Evolutionary conservation across 2,329 filamentous ascomycete genomes (phyloP), one percentile per base, ranked within the genome.

Genomic region (Stachybotrys elegans): DNA sequence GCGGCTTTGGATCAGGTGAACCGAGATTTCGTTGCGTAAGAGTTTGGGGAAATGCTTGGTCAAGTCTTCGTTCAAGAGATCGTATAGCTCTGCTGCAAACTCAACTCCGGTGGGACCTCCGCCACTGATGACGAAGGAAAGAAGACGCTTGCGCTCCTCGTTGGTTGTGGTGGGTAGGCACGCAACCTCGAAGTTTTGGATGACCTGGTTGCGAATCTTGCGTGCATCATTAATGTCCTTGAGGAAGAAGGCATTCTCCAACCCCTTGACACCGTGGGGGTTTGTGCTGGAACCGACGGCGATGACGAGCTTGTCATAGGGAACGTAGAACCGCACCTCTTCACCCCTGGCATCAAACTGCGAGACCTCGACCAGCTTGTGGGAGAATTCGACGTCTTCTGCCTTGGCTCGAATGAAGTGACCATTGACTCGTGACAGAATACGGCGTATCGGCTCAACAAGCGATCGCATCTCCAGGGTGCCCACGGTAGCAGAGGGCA

Each of bases 21-120:
- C 92, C 0, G 93, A 97, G 40, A 98, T 95, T 63, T 98, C 90
- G 61, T 97, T 97, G 49, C 93, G 83, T n/a, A 98, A 69, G 22
- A 98, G 81, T 50, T 83, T 84, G 3, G 93, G 93, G 65, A 95
- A 98, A 55, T 86, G 81, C 42, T 77, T 74, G 35, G 84, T 84
- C 35, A 98, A 68, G 61, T 98, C 93, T 63, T 98, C 94, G 59
- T 98, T 98, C 14, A 98, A 75, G 64, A 98, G 83, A 65, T 98
- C 93, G 62, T 87, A 97, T 6, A 98, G 76, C 62, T 98, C 93
- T 6, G 93, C 93, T 1, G 94, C 94, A 57, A 98, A 98, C 63
- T 98, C 93, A 27, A 98, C 93, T 48, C 93, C 93, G 0, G 93
- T 98, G 4, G 93, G 93, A 1, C 93, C 93, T 56, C 93, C 93